A percentile compares a stretch with the other conserved stretches of the same genome.
These are phyloP conservation scores for Venturia aucupariae DNA, from an alignment of 2,329 filamentous ascomycete genomes.

Conservation along the genomic window DNA sequence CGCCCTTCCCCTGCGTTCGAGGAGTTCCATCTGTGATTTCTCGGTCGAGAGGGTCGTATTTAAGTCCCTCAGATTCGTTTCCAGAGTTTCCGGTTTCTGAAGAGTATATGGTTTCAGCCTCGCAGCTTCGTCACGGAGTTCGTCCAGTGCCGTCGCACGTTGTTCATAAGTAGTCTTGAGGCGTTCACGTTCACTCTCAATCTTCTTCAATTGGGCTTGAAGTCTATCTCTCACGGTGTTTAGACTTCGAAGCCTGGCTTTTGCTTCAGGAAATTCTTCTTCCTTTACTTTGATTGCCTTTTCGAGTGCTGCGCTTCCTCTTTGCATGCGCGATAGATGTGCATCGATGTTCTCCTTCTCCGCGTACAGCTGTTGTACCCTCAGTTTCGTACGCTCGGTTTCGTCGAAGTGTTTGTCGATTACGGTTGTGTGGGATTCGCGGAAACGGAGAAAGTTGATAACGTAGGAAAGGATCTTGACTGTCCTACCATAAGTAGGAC, in stretches of 20 bases:
- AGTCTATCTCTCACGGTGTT: conserved; percentile 75
- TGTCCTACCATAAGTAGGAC: conserved; percentile 79
- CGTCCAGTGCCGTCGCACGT: conserved; percentile 59
- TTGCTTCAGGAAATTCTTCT: conserved; percentile 76
- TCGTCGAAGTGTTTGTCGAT: conserved; percentile 95
- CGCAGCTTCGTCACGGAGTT: conserved; percentile 71
- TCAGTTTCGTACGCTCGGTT: conserved; percentile 72
- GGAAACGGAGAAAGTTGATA: conserved; percentile 97
- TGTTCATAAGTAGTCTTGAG: conserved; percentile 65
- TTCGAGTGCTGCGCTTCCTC: conserved; percentile 72
- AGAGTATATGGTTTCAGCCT: conserved; percentile 89
- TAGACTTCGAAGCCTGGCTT: conserved; percentile 70
- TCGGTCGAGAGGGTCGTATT: conserved; percentile 68
- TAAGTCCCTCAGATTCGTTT: conserved; percentile 72
- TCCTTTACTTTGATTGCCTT: conserved; percentile 75
- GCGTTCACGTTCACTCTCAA: conserved; percentile 69
- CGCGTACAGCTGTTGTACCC: conserved; percentile 75
- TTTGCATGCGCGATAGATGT: conserved; percentile 69
- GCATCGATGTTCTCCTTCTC: conserved; percentile 83
- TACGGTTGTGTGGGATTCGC: conserved; percentile 78
- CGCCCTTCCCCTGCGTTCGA: conserved; percentile 80
- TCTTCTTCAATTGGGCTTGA: conserved; percentile 70
- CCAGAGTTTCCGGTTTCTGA: conserved; percentile 75
- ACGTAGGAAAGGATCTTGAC: conserved; percentile 95
- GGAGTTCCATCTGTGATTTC: conserved; percentile 73